phyloP scores from a whole-genome alignment of 345 rosid genomes.

The Sonneratia alba region DNA sequence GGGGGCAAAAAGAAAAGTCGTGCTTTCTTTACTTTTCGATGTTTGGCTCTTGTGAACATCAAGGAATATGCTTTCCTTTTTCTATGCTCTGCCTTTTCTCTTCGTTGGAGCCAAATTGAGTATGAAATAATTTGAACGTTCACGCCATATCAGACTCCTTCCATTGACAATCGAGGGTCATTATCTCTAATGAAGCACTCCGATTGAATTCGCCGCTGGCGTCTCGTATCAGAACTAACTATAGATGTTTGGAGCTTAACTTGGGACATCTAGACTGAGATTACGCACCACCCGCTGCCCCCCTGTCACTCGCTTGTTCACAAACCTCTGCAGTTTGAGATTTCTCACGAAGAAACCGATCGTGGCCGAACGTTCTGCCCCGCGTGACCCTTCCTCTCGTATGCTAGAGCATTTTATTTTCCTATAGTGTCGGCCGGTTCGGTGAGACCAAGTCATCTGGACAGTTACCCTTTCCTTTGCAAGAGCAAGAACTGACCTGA shows the following conservation, averaged over 20 bases:
- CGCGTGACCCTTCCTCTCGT: background rate
- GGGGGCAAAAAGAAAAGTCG: conserved; percentile 1
- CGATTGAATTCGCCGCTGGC: background rate
- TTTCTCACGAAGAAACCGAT: too few relatives aligned
- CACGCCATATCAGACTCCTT: background rate
- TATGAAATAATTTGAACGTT: conserved; percentile 16
- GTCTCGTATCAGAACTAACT: background rate
- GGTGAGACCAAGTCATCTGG: background rate
- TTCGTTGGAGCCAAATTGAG: conserved; percentile 10
- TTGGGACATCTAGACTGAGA: background rate
- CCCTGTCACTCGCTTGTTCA: too few relatives aligned
- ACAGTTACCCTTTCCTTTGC: background rate
- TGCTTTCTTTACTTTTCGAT: conserved; percentile 13
- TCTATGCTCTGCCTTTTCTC: background rate
- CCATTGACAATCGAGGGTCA: background rate
- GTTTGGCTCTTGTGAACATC: conserved; percentile 15
- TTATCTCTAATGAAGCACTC: background rate
- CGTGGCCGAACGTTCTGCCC: background rate
- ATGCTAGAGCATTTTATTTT: background rate
- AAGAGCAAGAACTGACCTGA: background rate
- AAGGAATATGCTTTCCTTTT: conserved; percentile 16
- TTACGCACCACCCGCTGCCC: too few relatives aligned
- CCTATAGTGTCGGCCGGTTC: background rate
- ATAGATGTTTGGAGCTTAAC: background rate
- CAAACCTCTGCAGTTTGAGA: too few relatives aligned